Percentiles rank a stretch among this genome's conserved stretches.
Conservation (phyloP, 257 asterid genomes). For the Eustoma russellianum region DNA sequence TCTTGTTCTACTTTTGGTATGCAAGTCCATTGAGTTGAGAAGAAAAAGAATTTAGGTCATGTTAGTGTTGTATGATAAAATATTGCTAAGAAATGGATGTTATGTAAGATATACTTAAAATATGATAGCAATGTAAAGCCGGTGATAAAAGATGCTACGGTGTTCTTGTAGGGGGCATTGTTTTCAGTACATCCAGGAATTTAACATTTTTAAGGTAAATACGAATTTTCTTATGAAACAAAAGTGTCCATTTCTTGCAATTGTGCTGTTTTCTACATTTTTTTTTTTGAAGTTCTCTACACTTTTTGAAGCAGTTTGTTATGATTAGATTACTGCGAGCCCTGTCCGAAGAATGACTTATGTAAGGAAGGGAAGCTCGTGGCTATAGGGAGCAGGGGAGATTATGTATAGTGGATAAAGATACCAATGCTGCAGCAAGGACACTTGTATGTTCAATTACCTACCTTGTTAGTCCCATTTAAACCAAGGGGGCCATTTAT, state of each 20-base stretch:
- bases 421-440: slow-evolving; percentile 46
- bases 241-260: not conserved
- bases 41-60: not conserved
- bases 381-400: slow-evolving; percentile 62
- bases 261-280: slow-evolving; percentile 4
- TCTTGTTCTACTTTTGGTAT: not conserved
- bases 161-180: too few relatives aligned
- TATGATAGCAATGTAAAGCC: too few relatives aligned
- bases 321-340: slow-evolving; percentile 62
- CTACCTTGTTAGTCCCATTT: too few relatives aligned
- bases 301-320: slow-evolving; percentile 8
- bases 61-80: not conserved
- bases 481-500: too few relatives aligned
- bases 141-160: too few relatives aligned
- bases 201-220: not conserved
- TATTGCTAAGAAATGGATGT: not conserved
- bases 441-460: slow-evolving; percentile 37
- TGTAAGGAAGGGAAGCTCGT: slow-evolving; percentile 57
- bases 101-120: too few relatives aligned
- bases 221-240: not conserved
- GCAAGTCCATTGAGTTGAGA: not conserved
- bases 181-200: too few relatives aligned
- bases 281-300: too few relatives aligned
- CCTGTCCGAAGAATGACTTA: slow-evolving; percentile 72
- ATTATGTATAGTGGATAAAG: slow-evolving; percentile 66